Evolutionary conservation across 2,329 filamentous ascomycete genomes (phyloP).

Genomic region (Neonectria hederae): DNA sequence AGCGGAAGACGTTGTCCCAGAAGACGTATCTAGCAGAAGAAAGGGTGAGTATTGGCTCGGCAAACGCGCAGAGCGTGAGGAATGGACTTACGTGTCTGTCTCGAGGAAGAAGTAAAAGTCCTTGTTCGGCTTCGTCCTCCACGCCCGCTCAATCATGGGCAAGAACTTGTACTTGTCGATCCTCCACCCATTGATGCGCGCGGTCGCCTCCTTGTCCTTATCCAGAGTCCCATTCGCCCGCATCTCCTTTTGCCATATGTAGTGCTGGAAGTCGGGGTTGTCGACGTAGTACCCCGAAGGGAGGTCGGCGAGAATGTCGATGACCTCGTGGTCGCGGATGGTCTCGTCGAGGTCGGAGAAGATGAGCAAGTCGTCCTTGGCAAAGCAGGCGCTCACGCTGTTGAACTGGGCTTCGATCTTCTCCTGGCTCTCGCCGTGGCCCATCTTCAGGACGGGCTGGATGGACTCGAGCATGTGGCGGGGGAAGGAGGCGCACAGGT

Average conservation of each 20-base stretch:
- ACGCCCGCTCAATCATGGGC: conserved; percentile 62
- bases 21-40: conserved; percentile 39
- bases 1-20: conserved; percentile 57
- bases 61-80: not conserved
- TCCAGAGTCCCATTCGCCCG: conserved; percentile 47
- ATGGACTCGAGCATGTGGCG: conserved; percentile 44
- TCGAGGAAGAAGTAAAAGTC: conserved; percentile 67
- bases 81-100: conserved; percentile 59
- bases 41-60: conserved; percentile 10
- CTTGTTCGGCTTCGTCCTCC: conserved; percentile 56
- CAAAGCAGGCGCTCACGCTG: conserved; percentile 62
- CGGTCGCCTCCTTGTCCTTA: conserved; percentile 41
- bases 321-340: conserved; percentile 52
- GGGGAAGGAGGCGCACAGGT: conserved; percentile 47
- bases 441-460: conserved; percentile 48
- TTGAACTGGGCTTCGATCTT: conserved; percentile 56
- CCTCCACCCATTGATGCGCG: conserved; percentile 56
- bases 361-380: conserved; percentile 53
- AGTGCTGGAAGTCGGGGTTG: conserved; percentile 51
- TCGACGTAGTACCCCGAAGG: conserved; percentile 51
- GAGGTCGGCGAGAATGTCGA: conserved; percentile 58
- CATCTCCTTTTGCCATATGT: conserved; percentile 53
- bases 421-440: conserved; percentile 43
- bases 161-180: conserved; percentile 68
- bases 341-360: conserved; percentile 61